Conservation (phyloP, 371 early-diverging fungal species). For the Choanephora cucurbitarum region DNA sequence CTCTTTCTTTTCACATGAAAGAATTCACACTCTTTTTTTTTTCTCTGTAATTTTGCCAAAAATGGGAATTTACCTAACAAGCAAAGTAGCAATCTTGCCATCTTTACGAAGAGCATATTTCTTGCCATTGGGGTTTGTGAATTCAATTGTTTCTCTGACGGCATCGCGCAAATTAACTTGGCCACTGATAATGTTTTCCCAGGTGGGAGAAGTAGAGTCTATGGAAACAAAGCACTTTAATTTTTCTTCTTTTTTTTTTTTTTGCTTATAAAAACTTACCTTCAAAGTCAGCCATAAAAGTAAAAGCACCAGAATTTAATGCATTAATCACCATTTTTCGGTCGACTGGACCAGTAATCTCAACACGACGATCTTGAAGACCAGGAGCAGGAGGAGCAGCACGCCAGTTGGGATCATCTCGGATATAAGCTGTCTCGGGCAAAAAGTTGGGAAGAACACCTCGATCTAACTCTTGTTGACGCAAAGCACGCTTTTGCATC, state of each 20-base stretch:
- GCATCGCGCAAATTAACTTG: constrained; percentile 95
- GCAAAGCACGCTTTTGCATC: constrained; percentile 69
- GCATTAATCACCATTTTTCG: constrained; percentile 99
- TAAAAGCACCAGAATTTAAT: constrained; percentile 89
- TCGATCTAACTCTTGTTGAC: constrained; percentile 78
- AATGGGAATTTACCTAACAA: constrained; percentile 71
- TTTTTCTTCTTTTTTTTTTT: no score
- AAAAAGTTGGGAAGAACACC: constrained; percentile 89
- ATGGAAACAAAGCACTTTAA: no score
- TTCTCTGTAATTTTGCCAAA: background rate
- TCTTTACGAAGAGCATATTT: constrained; percentile 76
- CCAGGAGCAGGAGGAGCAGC: constrained; percentile 93
- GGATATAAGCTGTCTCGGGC: constrained; percentile 88
- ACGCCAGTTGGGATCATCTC: constrained; percentile 87
- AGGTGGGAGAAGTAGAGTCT: constrained; percentile 95
- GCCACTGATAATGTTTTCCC: constrained; percentile 86
- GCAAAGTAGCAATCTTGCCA: constrained; percentile 82
- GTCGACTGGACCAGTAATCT: constrained; percentile 97
- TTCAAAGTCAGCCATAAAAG: constrained; percentile 98
- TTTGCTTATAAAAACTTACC: constrained; percentile 41
- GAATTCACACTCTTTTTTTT: background rate
- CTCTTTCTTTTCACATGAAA: background rate
- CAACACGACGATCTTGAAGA: constrained; percentile 89
- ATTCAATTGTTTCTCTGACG: constrained; percentile 81
- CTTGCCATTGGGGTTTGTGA: constrained; percentile 88